These are phyloP conservation scores for Rhynchosporium graminicola DNA, from an alignment of 2,329 filamentous ascomycete species.

Conservation along the genomic window DNA sequence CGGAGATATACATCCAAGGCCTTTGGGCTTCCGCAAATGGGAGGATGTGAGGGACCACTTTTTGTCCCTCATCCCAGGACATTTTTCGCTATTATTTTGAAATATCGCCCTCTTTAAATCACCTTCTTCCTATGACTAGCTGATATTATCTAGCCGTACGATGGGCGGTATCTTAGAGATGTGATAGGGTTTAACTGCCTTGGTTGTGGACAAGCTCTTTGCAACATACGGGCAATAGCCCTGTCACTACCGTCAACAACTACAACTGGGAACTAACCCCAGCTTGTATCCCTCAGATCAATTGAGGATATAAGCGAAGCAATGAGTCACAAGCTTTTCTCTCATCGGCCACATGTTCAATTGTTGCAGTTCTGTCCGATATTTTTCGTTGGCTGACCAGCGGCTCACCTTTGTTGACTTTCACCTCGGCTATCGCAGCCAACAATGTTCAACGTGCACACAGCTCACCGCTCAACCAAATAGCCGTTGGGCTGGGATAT, in stretches of 20 bases:
- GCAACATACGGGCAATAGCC: neutral
- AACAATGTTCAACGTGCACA: neutral
- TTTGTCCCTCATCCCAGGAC: no score
- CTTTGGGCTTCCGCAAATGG: no score
- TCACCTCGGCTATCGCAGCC: neutral
- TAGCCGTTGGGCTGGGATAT: neutral
- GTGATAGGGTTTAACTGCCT: neutral
- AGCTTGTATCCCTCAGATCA: neutral
- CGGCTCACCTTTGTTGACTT: constrained; percentile 14
- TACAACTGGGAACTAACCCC: neutral
- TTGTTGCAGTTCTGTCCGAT: neutral
- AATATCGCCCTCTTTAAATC: no score
- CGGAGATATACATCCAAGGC: no score
- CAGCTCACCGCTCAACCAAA: neutral
- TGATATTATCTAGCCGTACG: no score
- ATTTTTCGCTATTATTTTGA: no score
- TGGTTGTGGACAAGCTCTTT: neutral
- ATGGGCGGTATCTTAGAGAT: no score
- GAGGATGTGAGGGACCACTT: no score
- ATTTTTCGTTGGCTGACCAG: neutral
- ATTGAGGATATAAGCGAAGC: neutral
- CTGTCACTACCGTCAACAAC: neutral
- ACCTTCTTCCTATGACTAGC: no score
- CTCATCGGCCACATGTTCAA: neutral
- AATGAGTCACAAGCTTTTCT: no score